Conservation (phyloP, 177 flowering plant species). For the Vitis hybrid region DNA sequence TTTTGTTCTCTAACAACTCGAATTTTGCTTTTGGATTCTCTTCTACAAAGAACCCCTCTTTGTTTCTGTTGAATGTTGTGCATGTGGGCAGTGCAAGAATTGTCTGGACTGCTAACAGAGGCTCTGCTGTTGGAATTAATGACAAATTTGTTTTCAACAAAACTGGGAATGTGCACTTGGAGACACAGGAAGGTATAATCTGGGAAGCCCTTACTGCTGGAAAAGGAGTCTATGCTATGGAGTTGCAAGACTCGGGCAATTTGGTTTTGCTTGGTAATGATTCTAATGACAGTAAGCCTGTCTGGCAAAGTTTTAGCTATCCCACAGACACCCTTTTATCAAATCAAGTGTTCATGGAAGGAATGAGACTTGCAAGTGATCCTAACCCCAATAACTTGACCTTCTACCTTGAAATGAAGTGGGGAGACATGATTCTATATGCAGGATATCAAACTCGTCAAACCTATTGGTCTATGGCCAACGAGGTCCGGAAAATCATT, state of each 20-base stretch:
- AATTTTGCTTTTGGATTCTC: background rate
- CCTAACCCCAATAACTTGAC: background rate
- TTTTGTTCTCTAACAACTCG: background rate
- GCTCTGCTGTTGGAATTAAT: background rate
- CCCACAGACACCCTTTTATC: constrained; percentile 3
- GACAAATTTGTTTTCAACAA: constrained; percentile 3
- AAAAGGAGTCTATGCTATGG: background rate
- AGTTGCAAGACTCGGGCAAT: constrained; percentile 5
- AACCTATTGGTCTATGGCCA: constrained; percentile 1
- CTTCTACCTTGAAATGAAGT: background rate
- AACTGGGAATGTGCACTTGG: background rate
- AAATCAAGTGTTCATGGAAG: constrained; percentile 1
- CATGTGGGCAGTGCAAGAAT: background rate
- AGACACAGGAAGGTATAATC: background rate
- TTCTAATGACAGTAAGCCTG: background rate
- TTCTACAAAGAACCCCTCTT: background rate
- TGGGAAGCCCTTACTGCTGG: background rate
- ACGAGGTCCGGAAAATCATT: background rate
- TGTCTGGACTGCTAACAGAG: constrained; percentile 3
- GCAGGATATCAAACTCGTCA: constrained; percentile 1
- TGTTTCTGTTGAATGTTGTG: background rate
- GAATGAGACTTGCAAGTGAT: constrained; percentile 1
- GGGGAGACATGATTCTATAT: background rate
- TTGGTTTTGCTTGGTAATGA: background rate
- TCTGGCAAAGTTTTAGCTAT: constrained; percentile 4